A percentile compares a stretch with the other conserved stretches of the same genome.
Conservation (phyloP, 2,329 filamentous ascomycete species). For the Fusarium sp. region DNA sequence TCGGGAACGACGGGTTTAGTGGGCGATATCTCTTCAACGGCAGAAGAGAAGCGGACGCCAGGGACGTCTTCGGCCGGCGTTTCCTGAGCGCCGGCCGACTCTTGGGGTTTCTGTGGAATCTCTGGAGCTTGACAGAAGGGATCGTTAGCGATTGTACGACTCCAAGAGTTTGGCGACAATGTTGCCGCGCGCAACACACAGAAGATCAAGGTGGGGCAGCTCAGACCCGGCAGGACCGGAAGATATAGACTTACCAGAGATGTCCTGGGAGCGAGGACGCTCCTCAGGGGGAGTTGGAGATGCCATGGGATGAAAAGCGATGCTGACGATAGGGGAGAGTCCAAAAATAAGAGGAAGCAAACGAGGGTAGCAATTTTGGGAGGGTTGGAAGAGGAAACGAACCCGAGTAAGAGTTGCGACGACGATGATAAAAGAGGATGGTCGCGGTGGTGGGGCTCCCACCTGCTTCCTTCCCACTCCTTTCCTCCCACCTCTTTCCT, state of each 20-base stretch:
- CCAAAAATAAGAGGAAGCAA: constrained; percentile 29
- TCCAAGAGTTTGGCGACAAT: constrained; percentile 18
- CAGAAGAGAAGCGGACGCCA: constrained; percentile 80
- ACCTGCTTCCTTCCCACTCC: constrained; percentile 18
- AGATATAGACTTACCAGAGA: constrained; percentile 45
- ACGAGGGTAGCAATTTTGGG: constrained; percentile 32
- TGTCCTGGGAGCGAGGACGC: constrained; percentile 36
- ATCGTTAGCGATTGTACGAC: constrained; percentile 42
- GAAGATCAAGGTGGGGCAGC: constrained; percentile 48
- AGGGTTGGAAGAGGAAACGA: constrained; percentile 43
- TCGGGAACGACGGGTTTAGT: constrained; percentile 59
- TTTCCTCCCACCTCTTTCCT: constrained; percentile 13
- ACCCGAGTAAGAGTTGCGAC: constrained; percentile 45
- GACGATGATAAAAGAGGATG: constrained; percentile 49
- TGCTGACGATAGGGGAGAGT: constrained; percentile 27
- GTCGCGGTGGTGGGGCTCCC: constrained; percentile 47
- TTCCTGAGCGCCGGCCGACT: constrained; percentile 21
- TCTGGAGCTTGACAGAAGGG: constrained; percentile 30
- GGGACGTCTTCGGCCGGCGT: constrained; percentile 50
- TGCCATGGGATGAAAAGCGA: constrained; percentile 38
- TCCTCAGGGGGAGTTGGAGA: constrained; percentile 38
- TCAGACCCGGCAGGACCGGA: constrained; percentile 46
- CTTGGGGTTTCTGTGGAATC: constrained; percentile 19
- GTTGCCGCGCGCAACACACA: constrained; percentile 16
- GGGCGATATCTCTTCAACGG: constrained; percentile 76